Base-by-base conservation (phyloP, 2,329 filamentous ascomycete species). In the Leptoxyphium fumago region DNA sequence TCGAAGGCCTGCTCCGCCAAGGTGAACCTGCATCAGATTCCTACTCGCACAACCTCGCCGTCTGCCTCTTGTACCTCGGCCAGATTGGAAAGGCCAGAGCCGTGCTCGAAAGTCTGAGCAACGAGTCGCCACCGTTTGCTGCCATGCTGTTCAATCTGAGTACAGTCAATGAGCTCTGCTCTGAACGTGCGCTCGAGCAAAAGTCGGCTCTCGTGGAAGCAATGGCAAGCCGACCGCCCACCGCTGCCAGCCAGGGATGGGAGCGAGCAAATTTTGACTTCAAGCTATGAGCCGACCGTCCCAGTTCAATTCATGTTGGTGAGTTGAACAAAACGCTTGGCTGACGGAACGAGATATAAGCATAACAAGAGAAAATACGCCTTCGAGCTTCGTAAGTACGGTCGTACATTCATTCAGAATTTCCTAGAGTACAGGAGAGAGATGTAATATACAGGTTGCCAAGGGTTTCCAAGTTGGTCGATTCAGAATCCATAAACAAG, bases 121-220 rank as follows among this genome's bases (percentile, higher is more conserved):
- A 76, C 2, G 60, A 68, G 1, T 17, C 14, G 38, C 75, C 78
- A 1, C 68, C 76, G 36, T 95, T 89, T 46, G 80, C 84, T 49
- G 84, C 84, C 1, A 65, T 94, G 2, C 75, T 93, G 0, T 94
- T 95, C 64, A 96, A 96, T 59, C 64, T 98, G 10, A 78, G 80
- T 10, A 96, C 89, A 0, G 77, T 94, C 54, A 96, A 94, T 59
- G 91, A 96, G 63, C 72, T 96, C 7, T 91, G 84, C 59, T 88
- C 84, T 0, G 88, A 96, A 54, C 74, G 75, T 48, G 76, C 84
- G 38, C 70, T 75, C 41, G 72, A 72, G 10, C 63, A 82, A 53
- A 96, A 96, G 69, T 15, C 11, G 9, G 3, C 32, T 4, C 15
- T 36, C 9, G 15, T 36, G 9, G 43, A 52, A n/a, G 45, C 43